These are phyloP conservation scores for Carex littledalei DNA, from an alignment of 176 grass and related monocot species.

Conservation along the genomic window DNA sequence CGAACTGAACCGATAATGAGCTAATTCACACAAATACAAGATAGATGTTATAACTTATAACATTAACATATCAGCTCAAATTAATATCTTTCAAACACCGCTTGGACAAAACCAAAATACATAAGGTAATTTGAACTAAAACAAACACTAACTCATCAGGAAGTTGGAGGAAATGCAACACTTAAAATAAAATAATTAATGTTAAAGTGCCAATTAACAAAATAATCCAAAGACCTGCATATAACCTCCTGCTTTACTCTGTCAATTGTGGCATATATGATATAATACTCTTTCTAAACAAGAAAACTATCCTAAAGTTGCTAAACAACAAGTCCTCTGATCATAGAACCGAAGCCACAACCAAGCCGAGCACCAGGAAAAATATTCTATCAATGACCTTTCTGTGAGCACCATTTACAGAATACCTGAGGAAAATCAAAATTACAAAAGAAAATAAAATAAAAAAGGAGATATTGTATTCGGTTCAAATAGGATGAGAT, in stretches of 20 bases:
- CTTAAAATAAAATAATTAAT: not conserved
- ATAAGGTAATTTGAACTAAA: not conserved
- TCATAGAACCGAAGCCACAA: not conserved
- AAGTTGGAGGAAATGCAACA: not conserved
- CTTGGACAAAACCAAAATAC: not conserved
- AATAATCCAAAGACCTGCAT: not conserved
- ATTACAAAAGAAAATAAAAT: not conserved
- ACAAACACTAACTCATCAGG: not conserved
- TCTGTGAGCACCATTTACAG: conserved; percentile 3
- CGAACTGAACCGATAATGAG: not conserved
- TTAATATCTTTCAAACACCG: not conserved
- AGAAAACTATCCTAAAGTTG: conserved; percentile 12
- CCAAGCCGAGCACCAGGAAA: not conserved
- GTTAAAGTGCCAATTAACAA: not conserved
- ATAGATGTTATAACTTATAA: not conserved
- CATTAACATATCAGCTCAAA: not conserved
- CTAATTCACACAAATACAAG: not conserved
- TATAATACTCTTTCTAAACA: not conserved
- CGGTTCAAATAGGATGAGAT: not conserved
- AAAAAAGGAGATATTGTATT: not conserved
- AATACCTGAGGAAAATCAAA: conserved; percentile 13
- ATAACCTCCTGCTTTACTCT: not conserved
- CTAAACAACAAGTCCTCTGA: not conserved
- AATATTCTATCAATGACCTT: not conserved
- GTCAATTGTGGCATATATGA: too few species aligned